Evolutionary conservation across 768 basidiomycete species (phyloP).

Genomic region (Calocera cornea): DNA sequence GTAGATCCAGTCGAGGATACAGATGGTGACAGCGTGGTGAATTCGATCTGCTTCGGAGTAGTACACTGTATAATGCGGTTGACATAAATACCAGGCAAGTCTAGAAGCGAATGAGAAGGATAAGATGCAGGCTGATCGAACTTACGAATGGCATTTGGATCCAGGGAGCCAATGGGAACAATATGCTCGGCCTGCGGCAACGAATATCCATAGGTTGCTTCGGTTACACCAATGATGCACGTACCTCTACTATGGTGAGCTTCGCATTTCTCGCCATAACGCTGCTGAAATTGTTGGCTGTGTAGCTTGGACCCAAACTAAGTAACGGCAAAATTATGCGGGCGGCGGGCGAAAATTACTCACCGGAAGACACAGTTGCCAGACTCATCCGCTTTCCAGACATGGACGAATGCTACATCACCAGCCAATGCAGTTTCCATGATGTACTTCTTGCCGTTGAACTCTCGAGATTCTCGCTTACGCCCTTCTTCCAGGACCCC

Average conservation of each 20-base stretch:
- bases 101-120: background rate
- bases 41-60: conserved; percentile 63
- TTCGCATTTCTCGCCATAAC: conserved; percentile 84
- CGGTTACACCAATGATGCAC: conserved; percentile 4
- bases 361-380: conserved; percentile 87
- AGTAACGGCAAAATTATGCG: background rate
- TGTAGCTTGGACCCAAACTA: conserved; percentile 38
- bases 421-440: conserved; percentile 68
- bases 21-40: conserved; percentile 47
- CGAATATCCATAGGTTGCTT: background rate
- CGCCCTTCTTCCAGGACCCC: conserved; percentile 62
- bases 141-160: conserved; percentile 55
- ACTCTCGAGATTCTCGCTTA: conserved; percentile 60
- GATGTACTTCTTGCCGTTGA: conserved; percentile 67
- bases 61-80: conserved; percentile 76
- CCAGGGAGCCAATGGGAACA: conserved; percentile 67
- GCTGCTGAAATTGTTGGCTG: conserved; percentile 75
- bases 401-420: conserved; percentile 73
- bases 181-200: conserved; percentile 65
- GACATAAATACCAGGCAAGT: conserved; percentile 74
- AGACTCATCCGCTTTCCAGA: conserved; percentile 85
- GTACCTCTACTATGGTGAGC: conserved; percentile 80
- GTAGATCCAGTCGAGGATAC: conserved; percentile 9
- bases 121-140: conserved; percentile 18
- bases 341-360: conserved; percentile 11